Conservation (phyloP, 2,329 filamentous ascomycete genomes). For the Colletotrichum endophyticum region DNA sequence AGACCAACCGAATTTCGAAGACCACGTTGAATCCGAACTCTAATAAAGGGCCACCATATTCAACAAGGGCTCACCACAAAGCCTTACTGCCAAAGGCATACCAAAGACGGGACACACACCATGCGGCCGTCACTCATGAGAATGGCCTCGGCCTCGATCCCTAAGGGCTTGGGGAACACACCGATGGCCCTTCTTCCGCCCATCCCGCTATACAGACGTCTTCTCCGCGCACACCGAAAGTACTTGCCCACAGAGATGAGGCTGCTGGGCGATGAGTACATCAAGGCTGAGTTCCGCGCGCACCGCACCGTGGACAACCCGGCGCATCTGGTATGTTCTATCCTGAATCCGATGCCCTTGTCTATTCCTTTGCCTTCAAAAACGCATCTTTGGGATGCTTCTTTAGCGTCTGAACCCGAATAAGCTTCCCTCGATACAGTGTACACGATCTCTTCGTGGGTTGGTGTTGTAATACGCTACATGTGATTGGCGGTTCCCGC, state of each 20-base stretch:
- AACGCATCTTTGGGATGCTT: no score
- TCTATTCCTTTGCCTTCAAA: no score
- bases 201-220: conserved; percentile 85
- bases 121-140: neutral
- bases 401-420: no score
- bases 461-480: no score
- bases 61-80: neutral
- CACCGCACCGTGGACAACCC: conserved; percentile 89
- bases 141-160: conserved; percentile 41
- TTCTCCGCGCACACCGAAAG: conserved; percentile 86
- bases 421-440: no score
- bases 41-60: neutral
- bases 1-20: neutral
- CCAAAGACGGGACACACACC: neutral
- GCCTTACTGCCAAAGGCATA: neutral
- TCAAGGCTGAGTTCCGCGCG: conserved; percentile 90
- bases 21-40: no score
- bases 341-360: no score
- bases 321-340: conserved; percentile 72
- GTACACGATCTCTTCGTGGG: no score
- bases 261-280: conserved; percentile 86
- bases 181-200: conserved; percentile 80
- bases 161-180: conserved; percentile 37
- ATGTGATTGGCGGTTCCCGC: no score
- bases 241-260: conserved; percentile 77